Evolutionary conservation across 2,329 filamentous ascomycete genomes (phyloP).

Genomic region (Fusarium decemcellulare): DNA sequence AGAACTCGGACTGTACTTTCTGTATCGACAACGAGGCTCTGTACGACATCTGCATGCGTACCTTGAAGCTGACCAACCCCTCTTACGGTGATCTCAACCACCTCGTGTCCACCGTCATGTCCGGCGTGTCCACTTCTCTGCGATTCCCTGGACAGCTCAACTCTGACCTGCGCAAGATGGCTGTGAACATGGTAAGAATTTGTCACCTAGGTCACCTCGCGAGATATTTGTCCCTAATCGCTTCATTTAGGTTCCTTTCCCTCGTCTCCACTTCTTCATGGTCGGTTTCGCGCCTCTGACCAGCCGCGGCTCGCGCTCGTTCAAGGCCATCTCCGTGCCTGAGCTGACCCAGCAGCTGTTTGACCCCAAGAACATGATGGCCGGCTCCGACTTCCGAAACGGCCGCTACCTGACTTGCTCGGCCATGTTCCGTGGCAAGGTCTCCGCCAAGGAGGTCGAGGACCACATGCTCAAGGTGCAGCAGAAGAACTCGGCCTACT

Average conservation of each 20-base stretch:
- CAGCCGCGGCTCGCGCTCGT: conserved; percentile 84
- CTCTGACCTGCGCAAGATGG: conserved; percentile 98
- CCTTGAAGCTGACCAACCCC: conserved; percentile 97
- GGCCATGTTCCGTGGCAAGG: conserved; percentile 99
- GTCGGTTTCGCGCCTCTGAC: conserved; percentile 98
- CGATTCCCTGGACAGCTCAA: conserved; percentile 99
- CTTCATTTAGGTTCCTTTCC: conserved; percentile 80
- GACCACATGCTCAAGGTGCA: conserved; percentile 99
- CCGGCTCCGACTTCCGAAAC: conserved; percentile 99
- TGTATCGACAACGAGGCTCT: conserved; percentile 99
- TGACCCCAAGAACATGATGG: conserved; percentile 99
- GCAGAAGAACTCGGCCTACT: conserved; percentile 99
- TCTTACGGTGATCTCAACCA: conserved; percentile 99
- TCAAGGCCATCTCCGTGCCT: conserved; percentile 96
- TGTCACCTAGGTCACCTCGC: too few species aligned
- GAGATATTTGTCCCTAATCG: too few species aligned
- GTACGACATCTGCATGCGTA: conserved; percentile 99
- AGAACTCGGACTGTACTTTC: conserved; percentile 99
- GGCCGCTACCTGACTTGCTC: conserved; percentile 99
- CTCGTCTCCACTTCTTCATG: conserved; percentile 99
- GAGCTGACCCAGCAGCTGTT: conserved; percentile 99
- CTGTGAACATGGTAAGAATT: conserved; percentile 87
- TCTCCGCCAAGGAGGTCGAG: conserved; percentile 99
- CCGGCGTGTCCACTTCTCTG: conserved; percentile 96
- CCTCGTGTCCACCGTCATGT: conserved; percentile 99